These are phyloP conservation scores for Populus hybrid DNA, from an alignment of 441 rosid species.

Conservation along the genomic window DNA sequence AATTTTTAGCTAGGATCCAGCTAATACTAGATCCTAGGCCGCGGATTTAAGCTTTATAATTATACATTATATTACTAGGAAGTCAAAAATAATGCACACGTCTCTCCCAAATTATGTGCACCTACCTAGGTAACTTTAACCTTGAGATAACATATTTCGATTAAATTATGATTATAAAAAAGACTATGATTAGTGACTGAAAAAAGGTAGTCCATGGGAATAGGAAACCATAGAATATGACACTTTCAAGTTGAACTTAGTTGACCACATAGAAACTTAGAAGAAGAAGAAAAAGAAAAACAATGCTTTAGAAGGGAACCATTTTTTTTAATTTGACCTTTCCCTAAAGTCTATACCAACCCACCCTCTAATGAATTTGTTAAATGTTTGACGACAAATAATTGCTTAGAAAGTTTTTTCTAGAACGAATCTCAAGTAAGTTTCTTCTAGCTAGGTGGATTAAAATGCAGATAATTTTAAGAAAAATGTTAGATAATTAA, in stretches of 20 bases:
- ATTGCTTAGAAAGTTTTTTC: no score
- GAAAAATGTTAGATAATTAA: no score
- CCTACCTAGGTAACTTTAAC: background rate
- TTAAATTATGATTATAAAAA: background rate
- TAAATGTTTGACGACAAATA: no score
- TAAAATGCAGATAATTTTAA: no score
- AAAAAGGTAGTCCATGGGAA: background rate
- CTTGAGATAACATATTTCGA: background rate
- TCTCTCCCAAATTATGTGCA: background rate
- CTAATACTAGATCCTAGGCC: no score
- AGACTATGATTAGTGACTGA: background rate
- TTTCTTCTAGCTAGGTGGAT: no score
- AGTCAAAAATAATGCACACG: background rate
- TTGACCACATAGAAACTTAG: background rate
- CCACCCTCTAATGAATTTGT: no score
- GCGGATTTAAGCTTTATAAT: no score
- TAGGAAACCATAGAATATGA: background rate
- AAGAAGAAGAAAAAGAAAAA: background rate
- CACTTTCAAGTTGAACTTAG: background rate
- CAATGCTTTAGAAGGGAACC: background rate
- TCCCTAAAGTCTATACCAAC: no score
- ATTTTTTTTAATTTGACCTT: background rate
- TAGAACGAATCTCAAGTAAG: no score
- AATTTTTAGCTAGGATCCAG: no score
- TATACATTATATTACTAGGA: no score